phyloP scores from a whole-genome alignment of 2,329 filamentous ascomycete species.

The Chalaropsis ovoidea region DNA sequence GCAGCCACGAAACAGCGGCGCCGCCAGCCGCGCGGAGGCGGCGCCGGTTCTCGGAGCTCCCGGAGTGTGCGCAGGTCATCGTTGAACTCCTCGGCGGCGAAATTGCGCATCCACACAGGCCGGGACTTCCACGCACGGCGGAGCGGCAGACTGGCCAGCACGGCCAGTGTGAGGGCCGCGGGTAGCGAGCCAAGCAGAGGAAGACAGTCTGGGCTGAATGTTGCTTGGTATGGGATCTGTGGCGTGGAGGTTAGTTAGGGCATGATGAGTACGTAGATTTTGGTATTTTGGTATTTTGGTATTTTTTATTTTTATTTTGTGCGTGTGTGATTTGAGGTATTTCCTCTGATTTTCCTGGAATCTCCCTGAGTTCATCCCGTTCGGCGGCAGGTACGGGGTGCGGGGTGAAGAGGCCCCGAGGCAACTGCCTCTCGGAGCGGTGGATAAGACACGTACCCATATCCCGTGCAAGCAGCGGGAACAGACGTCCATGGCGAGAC shows the following conservation, averaged over 20 bases:
- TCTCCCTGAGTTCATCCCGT: background rate
- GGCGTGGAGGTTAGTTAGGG: background rate
- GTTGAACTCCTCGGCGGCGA: constrained; percentile 11
- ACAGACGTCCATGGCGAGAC: constrained; percentile 13
- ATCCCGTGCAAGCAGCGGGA: constrained; percentile 6
- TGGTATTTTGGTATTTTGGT: background rate
- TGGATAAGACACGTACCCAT: constrained; percentile 11
- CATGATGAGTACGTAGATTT: background rate
- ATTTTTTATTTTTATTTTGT: background rate
- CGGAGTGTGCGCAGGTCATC: constrained; percentile 4
- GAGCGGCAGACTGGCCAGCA: background rate
- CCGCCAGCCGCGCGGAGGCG: background rate
- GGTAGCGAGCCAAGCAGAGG: constrained; percentile 14
- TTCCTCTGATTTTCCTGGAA: background rate
- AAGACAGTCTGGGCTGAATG: constrained; percentile 14
- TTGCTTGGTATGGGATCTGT: constrained; percentile 16
- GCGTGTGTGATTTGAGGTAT: background rate
- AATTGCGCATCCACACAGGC: constrained; percentile 15
- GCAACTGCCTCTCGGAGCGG: background rate
- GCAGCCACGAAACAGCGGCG: background rate
- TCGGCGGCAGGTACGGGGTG: background rate
- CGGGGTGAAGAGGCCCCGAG: background rate
- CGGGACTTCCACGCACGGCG: background rate
- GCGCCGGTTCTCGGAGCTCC: background rate
- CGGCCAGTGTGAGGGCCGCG: constrained; percentile 1